phyloP scores from a whole-genome alignment of 768 basidiomycete species.

The Trametes sanguinea region DNA sequence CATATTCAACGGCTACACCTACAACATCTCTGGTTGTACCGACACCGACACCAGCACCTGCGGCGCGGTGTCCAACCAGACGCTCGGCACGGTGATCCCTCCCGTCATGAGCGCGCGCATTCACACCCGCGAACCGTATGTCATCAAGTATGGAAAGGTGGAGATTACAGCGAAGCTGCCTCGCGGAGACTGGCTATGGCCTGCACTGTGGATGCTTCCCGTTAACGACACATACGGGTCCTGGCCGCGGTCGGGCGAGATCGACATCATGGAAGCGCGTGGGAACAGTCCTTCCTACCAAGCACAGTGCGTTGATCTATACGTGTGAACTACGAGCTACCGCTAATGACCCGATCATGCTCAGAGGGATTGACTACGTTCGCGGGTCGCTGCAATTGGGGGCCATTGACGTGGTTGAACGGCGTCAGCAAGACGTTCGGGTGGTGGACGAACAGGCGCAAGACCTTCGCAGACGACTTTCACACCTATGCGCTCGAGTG shows the following conservation, averaged over 20 bases:
- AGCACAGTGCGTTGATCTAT: conserved; percentile 32
- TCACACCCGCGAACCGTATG: conserved; percentile 69
- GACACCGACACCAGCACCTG: conserved; percentile 53
- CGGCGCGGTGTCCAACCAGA: conserved; percentile 69
- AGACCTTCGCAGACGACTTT: conserved; percentile 69
- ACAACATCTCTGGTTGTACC: conserved; percentile 85
- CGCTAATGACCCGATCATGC: not conserved
- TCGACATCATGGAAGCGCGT: conserved; percentile 61
- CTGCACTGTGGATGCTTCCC: conserved; percentile 82
- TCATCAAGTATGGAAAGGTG: conserved; percentile 79
- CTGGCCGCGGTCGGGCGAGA: conserved; percentile 72
- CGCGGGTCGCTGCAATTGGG: conserved; percentile 53
- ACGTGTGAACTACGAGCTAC: no score
- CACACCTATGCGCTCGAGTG: conserved; percentile 87
- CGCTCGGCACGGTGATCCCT: conserved; percentile 71
- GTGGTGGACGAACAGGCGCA: conserved; percentile 68
- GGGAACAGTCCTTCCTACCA: conserved; percentile 60
- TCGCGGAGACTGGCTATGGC: conserved; percentile 69
- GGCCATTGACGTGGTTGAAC: conserved; percentile 44
- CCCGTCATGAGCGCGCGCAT: conserved; percentile 84
- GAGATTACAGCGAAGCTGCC: conserved; percentile 85
- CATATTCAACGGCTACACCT: conserved; percentile 67
- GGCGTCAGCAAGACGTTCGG: conserved; percentile 70
- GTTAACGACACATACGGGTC: conserved; percentile 64
- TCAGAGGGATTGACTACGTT: conserved; percentile 44